These are phyloP conservation scores for Lodderomyces orthopsilosis DNA, from an alignment of 1,139 yeast genomes.

Conservation along the genomic window DNA sequence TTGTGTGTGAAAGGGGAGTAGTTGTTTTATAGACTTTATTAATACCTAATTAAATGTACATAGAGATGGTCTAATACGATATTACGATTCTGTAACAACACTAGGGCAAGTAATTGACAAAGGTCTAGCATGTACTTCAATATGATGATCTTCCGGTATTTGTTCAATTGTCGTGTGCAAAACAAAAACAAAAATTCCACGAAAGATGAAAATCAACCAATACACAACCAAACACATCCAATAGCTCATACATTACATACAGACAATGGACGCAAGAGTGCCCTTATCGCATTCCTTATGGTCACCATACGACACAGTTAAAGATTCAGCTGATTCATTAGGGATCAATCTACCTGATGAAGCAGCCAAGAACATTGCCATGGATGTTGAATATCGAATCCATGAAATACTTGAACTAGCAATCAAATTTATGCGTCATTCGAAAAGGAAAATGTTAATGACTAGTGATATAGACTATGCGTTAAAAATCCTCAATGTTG, in stretches of 20 bases:
- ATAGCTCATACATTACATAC: neutral
- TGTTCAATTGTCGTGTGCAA: neutral
- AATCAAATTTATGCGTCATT: slow-evolving; percentile 91
- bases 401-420: slow-evolving; percentile 96
- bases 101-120: too few species aligned
- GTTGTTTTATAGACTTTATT: neutral
- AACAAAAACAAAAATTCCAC: neutral
- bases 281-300: slow-evolving; percentile 86
- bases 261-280: slow-evolving; percentile 41
- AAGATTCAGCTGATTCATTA: slow-evolving; percentile 90
- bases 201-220: neutral
- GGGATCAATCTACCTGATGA: slow-evolving; percentile 89
- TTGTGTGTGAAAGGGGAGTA: neutral
- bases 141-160: too few species aligned
- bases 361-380: slow-evolving; percentile 89
- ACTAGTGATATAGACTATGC: slow-evolving; percentile 84
- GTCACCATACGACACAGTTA: slow-evolving; percentile 97
- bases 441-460: slow-evolving; percentile 77
- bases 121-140: too few species aligned
- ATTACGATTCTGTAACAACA: neutral
- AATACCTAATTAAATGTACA: slow-evolving; percentile 3
- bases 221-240: neutral
- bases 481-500: slow-evolving; percentile 80
- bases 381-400: slow-evolving; percentile 97
- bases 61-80: slow-evolving; percentile 3